Evolutionary conservation across 176 grass and related monocot genomes (phyloP), one percentile per base, ranked within the genome.

Genomic region (Aegilops speltoides): DNA sequence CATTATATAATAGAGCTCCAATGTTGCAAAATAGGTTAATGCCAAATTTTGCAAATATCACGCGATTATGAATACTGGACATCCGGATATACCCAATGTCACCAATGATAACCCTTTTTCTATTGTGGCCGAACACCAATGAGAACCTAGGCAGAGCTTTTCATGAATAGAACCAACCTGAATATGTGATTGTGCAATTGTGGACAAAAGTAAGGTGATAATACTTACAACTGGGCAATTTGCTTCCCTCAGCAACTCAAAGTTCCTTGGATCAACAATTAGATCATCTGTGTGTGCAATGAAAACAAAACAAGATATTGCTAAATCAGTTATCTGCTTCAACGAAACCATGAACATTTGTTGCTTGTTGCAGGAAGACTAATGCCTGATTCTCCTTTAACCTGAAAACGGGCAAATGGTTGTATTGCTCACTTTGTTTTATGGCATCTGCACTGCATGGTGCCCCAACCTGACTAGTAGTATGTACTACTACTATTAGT

Each of bases 201-300:
- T 57, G 63, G 38, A 73, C 45, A 36, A 81, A 62, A 29, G n/a
- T 67, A 79, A 82, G 63, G 25, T 78, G 46, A 41, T 75, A 63
- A 80, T 89, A 89, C 89, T 94, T 92, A 98, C 96, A 91, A 98
- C 91, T 63, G 96, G 96, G 64, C 96, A 95, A 86, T 95, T 95
- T 86, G 84, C 78, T 94, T 98, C 96, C 85, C 96, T 95, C 69
- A 98, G 85, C 96, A 90, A 98, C 84, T 98, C 96, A 62, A 98
- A 73, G 83, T 95, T 98, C 83, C 96, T 95, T 91, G 96, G 96
- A 76, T 98, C 96, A 80, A 98, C 91, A 89, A 98, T 82, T 80
- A 98, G 85, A 92, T 98, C 96, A 91, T 94, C 96, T 98, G 87
- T 41, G 34, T 74, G 63, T 61, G 25, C 25, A 64, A 85, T 60